Percentiles rank a stretch among this genome's conserved stretches.
phyloP scores from a whole-genome alignment of 768 basidiomycete species.

The Pulveroboletus sp. region DNA sequence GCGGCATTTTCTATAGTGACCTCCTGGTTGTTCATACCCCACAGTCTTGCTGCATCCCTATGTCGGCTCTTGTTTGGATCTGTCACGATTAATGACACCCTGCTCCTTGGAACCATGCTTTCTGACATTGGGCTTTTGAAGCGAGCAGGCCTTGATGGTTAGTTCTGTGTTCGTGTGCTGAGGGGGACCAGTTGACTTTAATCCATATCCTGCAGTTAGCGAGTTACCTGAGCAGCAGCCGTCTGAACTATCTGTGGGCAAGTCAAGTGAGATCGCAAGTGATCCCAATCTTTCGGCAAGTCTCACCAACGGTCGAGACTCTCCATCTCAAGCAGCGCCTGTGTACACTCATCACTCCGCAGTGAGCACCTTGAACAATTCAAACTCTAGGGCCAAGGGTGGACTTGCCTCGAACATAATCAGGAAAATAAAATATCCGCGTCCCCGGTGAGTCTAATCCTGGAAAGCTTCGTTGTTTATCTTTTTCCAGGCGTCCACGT shows the following conservation, averaged over 20 bases:
- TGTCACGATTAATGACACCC: not conserved
- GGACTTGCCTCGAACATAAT: not conserved
- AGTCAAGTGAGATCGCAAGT: not conserved
- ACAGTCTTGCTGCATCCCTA: not conserved
- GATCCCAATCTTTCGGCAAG: not conserved
- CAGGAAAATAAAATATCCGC: not conserved
- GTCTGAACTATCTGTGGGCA: not conserved
- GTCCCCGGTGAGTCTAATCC: not conserved
- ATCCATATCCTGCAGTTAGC: not conserved
- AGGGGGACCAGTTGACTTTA: not conserved
- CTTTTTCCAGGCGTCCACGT: not conserved
- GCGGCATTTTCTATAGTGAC: not conserved
- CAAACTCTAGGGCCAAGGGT: not conserved
- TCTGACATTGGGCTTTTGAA: not conserved
- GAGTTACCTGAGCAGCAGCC: not conserved
- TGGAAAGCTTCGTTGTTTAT: not conserved
- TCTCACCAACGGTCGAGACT: not conserved
- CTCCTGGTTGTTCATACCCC: not conserved
- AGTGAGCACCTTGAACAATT: not conserved
- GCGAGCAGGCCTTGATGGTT: not conserved
- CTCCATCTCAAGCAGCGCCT: not conserved
- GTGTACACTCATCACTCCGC: not conserved
- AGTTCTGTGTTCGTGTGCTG: not conserved
- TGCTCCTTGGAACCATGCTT: not conserved
- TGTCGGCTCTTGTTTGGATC: not conserved